phyloP scores from a whole-genome alignment of 345 rosid species.

The Arabidopsis arenosa region DNA sequence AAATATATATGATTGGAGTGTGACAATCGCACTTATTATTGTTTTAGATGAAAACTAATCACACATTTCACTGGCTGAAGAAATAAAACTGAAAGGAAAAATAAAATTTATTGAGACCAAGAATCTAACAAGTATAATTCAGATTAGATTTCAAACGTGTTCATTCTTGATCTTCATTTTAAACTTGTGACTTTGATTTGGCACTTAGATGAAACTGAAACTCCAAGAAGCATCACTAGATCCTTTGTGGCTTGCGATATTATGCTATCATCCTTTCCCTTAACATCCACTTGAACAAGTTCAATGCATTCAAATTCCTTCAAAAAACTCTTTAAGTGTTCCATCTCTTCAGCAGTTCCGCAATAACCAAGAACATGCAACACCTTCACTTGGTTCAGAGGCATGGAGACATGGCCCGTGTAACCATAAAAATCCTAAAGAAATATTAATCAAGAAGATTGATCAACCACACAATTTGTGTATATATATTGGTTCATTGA shows the following conservation, averaged over 20 bases:
- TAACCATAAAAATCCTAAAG: background rate
- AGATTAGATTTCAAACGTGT: no score
- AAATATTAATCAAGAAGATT: background rate
- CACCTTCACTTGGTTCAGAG: background rate
- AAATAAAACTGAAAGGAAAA: no score
- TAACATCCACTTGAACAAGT: background rate
- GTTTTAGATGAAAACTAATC: no score
- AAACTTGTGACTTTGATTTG: background rate
- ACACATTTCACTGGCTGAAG: no score
- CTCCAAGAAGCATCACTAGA: conserved; percentile 4
- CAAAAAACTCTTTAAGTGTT: background rate
- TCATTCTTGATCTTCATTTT: no score
- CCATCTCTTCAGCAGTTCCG: background rate
- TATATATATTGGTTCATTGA: background rate
- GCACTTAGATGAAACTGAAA: background rate
- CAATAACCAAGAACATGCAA: background rate
- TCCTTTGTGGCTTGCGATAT: background rate
- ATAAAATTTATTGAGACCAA: no score
- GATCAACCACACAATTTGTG: background rate
- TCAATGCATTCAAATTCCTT: background rate
- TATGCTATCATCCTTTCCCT: background rate
- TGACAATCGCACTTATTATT: no score
- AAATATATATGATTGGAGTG: no score
- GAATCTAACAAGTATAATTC: no score
- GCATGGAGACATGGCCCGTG: background rate